phyloP scores from a whole-genome alignment of 768 basidiomycete genomes.

The Psilocybe sp. region DNA sequence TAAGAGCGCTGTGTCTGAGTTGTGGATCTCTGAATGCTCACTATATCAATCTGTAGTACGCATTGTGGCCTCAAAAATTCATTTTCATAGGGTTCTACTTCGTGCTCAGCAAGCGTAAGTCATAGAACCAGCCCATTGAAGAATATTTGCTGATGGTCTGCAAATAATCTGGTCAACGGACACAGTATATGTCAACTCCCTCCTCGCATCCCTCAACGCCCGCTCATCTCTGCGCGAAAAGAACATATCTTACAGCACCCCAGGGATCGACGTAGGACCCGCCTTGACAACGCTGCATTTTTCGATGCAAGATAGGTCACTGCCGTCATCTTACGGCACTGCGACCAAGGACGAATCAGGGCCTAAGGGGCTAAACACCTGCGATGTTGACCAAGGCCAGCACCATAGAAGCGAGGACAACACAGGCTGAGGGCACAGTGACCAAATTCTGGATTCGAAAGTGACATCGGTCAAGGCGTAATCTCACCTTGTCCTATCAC shows the following conservation, averaged over 20 bases:
- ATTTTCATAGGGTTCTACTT: conserved; percentile 26
- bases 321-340: too few relatives aligned
- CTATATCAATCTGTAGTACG: conserved; percentile 12
- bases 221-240: conserved; percentile 5
- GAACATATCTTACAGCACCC: neutral
- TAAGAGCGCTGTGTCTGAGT: neutral
- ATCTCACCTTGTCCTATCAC: too few relatives aligned
- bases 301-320: too few relatives aligned
- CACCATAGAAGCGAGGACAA: too few relatives aligned
- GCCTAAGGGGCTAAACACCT: too few relatives aligned
- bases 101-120: conserved; percentile 21
- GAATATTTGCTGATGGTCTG: neutral
- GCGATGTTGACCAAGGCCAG: too few relatives aligned
- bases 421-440: too few relatives aligned
- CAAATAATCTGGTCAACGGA: neutral
- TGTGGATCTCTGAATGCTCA: neutral
- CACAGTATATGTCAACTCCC: conserved; percentile 20
- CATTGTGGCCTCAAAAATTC: conserved; percentile 22
- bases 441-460: too few relatives aligned
- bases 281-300: too few relatives aligned
- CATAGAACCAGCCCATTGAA: neutral
- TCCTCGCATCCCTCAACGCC: conserved; percentile 17
- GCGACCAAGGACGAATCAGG: too few relatives aligned
- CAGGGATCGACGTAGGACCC: neutral
- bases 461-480: too few relatives aligned